Evolutionary conservation across 2,329 filamentous ascomycete species (phyloP).

Genomic region (Botrytis medusae): DNA sequence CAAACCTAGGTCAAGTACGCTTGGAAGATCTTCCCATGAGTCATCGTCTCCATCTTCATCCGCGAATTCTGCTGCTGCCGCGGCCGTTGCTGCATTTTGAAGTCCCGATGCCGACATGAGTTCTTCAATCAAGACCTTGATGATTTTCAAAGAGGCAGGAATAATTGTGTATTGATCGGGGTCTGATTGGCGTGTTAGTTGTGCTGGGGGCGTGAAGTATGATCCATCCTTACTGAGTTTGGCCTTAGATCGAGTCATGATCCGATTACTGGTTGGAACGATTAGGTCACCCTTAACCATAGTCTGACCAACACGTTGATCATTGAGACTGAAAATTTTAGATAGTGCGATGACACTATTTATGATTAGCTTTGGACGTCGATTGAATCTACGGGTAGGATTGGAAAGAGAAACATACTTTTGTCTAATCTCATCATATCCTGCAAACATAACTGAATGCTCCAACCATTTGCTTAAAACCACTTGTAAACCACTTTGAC

Average conservation of each 20-base stretch:
- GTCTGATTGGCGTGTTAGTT: conserved; percentile 48
- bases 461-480: conserved; percentile 95
- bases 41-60: conserved; percentile 73
- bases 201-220: conserved; percentile 1
- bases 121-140: conserved; percentile 94
- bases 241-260: conserved; percentile 91
- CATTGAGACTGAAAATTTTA: conserved; percentile 85
- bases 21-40: conserved; percentile 85
- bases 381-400: not conserved
- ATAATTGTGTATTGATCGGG: conserved; percentile 89
- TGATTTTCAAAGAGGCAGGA: conserved; percentile 85
- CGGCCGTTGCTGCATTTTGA: conserved; percentile 57
- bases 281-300: conserved; percentile 91
- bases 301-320: conserved; percentile 73
- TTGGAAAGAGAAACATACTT: conserved; percentile 63
- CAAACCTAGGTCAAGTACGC: conserved; percentile 73
- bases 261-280: conserved; percentile 72
- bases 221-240: conserved; percentile 63
- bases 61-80: conserved; percentile 56
- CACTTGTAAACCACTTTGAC: conserved; percentile 79
- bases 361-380: conserved; percentile 38
- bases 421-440: conserved; percentile 94
- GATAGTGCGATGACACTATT: conserved; percentile 83
- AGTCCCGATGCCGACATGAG: conserved; percentile 75
- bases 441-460: conserved; percentile 95